Evolutionary conservation across 148 eudicot species (phyloP), one percentile per base, ranked within the genome.

Genomic region (Cornus controversa): DNA sequence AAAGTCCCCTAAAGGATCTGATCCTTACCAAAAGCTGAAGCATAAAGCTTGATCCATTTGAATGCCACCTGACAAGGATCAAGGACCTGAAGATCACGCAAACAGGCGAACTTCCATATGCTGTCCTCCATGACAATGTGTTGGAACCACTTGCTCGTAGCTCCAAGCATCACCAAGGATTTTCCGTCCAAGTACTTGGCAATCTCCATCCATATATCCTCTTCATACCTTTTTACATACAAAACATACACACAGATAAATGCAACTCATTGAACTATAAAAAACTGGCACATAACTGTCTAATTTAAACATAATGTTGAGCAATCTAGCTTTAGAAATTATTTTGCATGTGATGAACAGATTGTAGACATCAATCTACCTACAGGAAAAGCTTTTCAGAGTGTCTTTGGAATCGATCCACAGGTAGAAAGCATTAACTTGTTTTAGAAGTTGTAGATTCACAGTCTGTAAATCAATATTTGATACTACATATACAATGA

Each of bases 201-300:
- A 65, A 96, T 91, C 84, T 91, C 98, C 34, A 87, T 90, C 99
- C 99, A 96, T 40, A 90, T 18, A 72, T 96, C 99, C 40, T 84
- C 93, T 78, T 96, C 97, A 31, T 85, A 92, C 83, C 99, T 92
- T 78, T 37, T 77, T 66, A 26, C 25, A 31, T 76, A 31, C 63
- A 31, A 31, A 31, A 31, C 34, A 75, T 73, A 73, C 15, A 31
- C 13, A 47, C 37, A 64, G n/a, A 67, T 67, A 23, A 23, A 77
- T 58, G 4, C 2, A 54, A 54, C 15, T 4, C 16, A 15, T 54
- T 54, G 22, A 54, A 5, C 15, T 54, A 54, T 14, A 13, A 54
- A 3, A 18, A 54, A 54, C 62, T 2, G 15, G 18, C 20, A 54
- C 13, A 45, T 8, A 8, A 45, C 13, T 45, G 4, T 45, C 50